Conservation (phyloP, 305 asterid genomes). For the Fraxinus platypoda region DNA sequence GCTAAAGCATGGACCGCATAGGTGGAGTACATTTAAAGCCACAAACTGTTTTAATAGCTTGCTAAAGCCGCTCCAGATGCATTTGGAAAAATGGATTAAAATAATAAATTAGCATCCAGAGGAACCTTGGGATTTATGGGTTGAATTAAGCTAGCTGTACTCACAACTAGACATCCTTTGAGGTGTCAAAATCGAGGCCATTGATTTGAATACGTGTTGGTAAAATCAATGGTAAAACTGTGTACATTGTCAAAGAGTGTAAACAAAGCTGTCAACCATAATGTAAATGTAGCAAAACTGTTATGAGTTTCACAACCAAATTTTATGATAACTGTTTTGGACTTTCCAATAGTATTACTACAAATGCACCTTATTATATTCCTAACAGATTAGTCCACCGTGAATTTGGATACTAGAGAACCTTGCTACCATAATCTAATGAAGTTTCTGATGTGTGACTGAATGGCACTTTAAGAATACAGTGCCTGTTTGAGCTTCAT, state of each 20-base stretch:
- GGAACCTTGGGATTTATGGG: not conserved
- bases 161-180: not conserved
- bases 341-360: not conserved
- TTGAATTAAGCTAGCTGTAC: not conserved
- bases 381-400: not conserved
- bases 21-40: not conserved
- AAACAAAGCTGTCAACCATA: not conserved
- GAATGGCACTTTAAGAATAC: not conserved
- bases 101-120: not conserved
- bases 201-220: not conserved
- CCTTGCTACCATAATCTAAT: slow-evolving; percentile 6
- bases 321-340: not conserved
- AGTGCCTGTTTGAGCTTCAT: not conserved
- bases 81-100: not conserved
- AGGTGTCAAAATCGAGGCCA: too few species aligned
- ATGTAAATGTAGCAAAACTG: not conserved
- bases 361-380: not conserved
- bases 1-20: not conserved
- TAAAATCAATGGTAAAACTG: not conserved
- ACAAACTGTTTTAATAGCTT: not conserved
- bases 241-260: not conserved
- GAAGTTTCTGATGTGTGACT: not conserved
- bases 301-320: not conserved
- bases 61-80: not conserved
- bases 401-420: not conserved